Conservation (phyloP, 2,329 filamentous ascomycete genomes). For the Fusarium siculi region DNA sequence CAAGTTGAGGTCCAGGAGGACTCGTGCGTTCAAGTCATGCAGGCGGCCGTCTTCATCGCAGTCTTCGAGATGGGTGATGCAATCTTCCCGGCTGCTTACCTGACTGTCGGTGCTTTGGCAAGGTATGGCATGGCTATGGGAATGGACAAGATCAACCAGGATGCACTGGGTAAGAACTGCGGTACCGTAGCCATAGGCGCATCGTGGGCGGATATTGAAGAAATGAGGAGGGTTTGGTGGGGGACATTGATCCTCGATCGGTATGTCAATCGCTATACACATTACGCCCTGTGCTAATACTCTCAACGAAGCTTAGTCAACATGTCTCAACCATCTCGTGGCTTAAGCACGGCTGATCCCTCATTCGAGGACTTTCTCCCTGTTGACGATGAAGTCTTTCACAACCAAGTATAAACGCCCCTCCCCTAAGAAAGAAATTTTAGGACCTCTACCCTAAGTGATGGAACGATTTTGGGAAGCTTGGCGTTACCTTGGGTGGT, state of each 20-base stretch:
- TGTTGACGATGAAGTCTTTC: background rate
- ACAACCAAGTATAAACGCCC: background rate
- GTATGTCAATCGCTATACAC: background rate
- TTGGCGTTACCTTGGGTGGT: rapidly evolving
- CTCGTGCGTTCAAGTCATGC: background rate
- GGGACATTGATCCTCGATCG: background rate
- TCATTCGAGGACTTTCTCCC: background rate
- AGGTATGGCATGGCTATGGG: background rate
- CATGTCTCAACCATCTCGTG: background rate
- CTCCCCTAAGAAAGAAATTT: background rate
- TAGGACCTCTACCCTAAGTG: rapidly evolving
- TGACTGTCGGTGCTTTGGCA: background rate
- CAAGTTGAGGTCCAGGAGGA: background rate
- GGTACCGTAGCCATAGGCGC: rapidly evolving
- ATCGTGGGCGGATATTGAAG: background rate
- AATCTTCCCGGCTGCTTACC: background rate
- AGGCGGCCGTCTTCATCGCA: background rate
- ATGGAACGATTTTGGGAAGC: rapidly evolving
- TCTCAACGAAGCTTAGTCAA: rapidly evolving
- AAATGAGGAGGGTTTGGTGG: background rate
- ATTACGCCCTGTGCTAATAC: rapidly evolving
- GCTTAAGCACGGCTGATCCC: background rate
- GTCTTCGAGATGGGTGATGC: background rate
- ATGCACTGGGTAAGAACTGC: background rate
- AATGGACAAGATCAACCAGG: background rate